A percentile compares a stretch with the other conserved stretches of the same genome.
phyloP scores from a whole-genome alignment of 2,329 filamentous ascomycete genomes.

The Aureobasidium pullulans region DNA sequence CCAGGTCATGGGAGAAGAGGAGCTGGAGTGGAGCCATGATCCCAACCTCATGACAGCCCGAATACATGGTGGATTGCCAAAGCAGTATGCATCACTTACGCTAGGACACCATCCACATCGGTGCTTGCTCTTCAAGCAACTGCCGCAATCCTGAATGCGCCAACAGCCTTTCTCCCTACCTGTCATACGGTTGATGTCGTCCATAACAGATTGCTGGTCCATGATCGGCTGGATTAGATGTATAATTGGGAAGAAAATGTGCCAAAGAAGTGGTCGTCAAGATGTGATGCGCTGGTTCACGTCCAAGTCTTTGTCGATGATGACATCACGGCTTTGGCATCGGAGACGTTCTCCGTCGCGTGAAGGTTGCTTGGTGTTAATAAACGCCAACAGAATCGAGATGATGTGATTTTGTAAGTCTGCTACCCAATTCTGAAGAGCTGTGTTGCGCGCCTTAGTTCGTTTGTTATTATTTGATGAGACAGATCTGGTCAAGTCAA shows the following conservation, averaged over 20 bases:
- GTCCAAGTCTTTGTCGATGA: neutral
- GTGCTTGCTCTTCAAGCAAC: slow-evolving; percentile 23
- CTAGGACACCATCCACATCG: slow-evolving; percentile 40
- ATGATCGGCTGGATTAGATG: neutral
- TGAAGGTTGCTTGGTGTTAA: neutral
- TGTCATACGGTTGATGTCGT: neutral
- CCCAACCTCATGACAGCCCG: no score
- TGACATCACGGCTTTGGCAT: neutral
- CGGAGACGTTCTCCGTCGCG: neutral
- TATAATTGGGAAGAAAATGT: neutral
- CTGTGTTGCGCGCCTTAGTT: no score
- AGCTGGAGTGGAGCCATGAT: no score
- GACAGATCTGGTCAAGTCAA: no score
- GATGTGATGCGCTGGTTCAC: neutral
- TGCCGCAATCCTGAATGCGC: slow-evolving; percentile 26
- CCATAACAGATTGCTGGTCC: neutral
- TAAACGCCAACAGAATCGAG: no score
- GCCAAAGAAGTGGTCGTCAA: neutral
- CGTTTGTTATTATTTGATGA: no score
- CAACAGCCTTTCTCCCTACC: slow-evolving; percentile 21
- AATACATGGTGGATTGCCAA: no score
- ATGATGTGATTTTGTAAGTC: no score
- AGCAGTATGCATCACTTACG: slow-evolving; percentile 20
- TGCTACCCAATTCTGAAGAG: no score
- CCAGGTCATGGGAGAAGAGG: no score